phyloP scores from a whole-genome alignment of 352 stramenopile species.

The Phytophthora hibernalis region DNA sequence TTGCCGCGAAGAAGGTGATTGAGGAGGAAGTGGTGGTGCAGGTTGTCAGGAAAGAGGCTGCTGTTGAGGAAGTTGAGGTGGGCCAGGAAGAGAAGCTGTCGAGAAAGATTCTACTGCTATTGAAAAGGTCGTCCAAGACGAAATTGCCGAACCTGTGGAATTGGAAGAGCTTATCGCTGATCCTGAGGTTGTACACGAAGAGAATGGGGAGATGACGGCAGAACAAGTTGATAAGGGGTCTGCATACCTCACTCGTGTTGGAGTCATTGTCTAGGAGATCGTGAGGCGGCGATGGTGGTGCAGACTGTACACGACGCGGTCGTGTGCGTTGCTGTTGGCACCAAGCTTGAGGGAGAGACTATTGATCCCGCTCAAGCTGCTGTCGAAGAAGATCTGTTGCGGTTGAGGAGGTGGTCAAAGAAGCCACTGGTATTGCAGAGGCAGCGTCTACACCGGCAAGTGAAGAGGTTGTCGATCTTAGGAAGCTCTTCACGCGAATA shows the following conservation, averaged over 20 bases:
- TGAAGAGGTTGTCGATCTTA: conserved; percentile 1
- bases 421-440: not conserved
- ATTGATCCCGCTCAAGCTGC: not conserved
- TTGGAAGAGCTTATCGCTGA: too few species aligned
- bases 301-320: conserved; percentile 17
- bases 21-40: too few species aligned
- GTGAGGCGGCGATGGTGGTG: conserved; percentile 2
- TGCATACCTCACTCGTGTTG: not conserved
- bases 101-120: not conserved
- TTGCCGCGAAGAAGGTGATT: too few species aligned
- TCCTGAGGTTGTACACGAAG: not conserved
- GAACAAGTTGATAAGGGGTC: not conserved
- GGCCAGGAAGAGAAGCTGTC: not conserved
- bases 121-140: too few species aligned
- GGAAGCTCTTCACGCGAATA: conserved; percentile 15
- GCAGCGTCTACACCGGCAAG: not conserved
- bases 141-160: too few species aligned
- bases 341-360: not conserved
- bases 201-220: not conserved
- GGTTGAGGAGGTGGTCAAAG: not conserved
- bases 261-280: not conserved
- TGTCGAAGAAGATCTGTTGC: conserved; percentile 6
- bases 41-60: not conserved
- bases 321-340: conserved; percentile 1
- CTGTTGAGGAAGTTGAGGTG: not conserved